Base-by-base conservation (phyloP, 2,329 filamentous ascomycete genomes). In the Coniochaeta pulveracea region DNA sequence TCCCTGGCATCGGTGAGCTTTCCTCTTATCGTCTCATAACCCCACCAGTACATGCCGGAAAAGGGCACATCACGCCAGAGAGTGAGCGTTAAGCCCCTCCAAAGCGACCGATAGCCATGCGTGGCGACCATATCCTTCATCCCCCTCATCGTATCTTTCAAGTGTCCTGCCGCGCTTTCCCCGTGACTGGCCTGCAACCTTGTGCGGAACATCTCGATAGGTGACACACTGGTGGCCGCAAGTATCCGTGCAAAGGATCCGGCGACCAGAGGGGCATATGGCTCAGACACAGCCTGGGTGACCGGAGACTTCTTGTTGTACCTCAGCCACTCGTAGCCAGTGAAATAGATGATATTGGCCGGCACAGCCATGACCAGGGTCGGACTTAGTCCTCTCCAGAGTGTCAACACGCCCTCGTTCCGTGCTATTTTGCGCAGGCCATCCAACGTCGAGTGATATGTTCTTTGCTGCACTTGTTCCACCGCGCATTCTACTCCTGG, bases 11-110 rank as follows among this genome's bases (percentile, higher is more conserved):
- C 78, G 1, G 77, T 80, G 37, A 96, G 58, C 34, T 63, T 61
- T 16, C 77, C 75, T 34, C 86, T 76, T 35, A 89, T 78, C 12
- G 73, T 76, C 61, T 98, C 91, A 53, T 98, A 98, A 10, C 91
- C 89, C 77, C 83, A 93, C 91, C 91, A 98, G 62, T 98, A 98
- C 27, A 98, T 72, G 4, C 83, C 91, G 1, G 89, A 96, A 50
- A 98, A 98, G 0, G 91, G 91, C 1, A 96, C 91, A 51, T 98
- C 91, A 42, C 91, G 73, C 91, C 91, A 98, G 37, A 98, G 70
- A 0, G 89, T 96, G 46, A 98, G 63, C 0, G 80, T 86, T 35
- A 98, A 60, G 0, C 91, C 91, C 36, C 89, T 72, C 91, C 91
- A 98, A 0, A 98, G 63, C 2, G 86, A 85, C 2, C 69, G 68